Evolutionary conservation across 495 filamentous ascomycete genomes (phyloP).

Genomic region (Collariella sp.): DNA sequence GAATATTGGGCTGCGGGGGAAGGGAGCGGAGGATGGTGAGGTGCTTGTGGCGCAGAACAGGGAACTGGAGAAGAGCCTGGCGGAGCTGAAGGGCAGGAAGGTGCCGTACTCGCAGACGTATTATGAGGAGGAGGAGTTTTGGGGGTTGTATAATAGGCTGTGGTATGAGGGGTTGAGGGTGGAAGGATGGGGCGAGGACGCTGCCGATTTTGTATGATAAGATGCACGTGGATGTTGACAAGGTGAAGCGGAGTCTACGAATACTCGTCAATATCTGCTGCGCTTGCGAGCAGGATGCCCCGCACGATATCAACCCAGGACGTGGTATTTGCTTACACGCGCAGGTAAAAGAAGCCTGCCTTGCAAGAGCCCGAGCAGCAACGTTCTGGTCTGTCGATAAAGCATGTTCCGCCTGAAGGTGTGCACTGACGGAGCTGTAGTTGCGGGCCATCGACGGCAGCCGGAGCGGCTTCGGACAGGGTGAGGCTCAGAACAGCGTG

Average conservation of each 20-base stretch:
- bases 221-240: conserved; percentile 33
- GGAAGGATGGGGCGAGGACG: conserved; percentile 40
- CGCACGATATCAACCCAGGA: too few species aligned
- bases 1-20: conserved; percentile 49
- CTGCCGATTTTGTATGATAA: conserved; percentile 51
- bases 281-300: too few species aligned
- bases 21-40: conserved; percentile 29
- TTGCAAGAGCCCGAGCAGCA: too few species aligned
- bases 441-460: too few species aligned
- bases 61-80: conserved; percentile 53
- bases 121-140: conserved; percentile 47
- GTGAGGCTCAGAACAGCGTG: too few species aligned
- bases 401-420: too few species aligned
- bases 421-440: too few species aligned
- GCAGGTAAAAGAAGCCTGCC: too few species aligned
- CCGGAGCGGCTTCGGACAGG: too few species aligned
- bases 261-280: too few species aligned
- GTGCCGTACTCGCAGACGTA: conserved; percentile 54
- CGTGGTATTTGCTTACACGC: too few species aligned
- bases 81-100: conserved; percentile 54
- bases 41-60: conserved; percentile 50
- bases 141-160: conserved; percentile 38
- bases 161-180: conserved; percentile 45
- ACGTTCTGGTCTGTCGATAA: too few species aligned
- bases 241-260: conserved; percentile 7